Evolutionary conservation across 306 rosid genomes (phyloP).

Genomic region (Lathyrus aphaca): DNA sequence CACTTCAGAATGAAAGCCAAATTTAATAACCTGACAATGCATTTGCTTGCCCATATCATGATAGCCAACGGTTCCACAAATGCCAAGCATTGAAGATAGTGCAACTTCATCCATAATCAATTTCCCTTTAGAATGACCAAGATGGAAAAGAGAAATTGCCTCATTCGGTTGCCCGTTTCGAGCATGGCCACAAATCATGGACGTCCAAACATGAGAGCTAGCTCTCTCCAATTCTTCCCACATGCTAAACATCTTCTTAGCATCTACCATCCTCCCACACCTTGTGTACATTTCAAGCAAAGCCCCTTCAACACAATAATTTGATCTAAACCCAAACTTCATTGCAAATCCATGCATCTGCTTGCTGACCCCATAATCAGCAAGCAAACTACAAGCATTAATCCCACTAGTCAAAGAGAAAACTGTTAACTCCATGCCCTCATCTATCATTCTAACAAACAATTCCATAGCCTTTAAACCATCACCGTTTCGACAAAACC

Average conservation of each 20-base stretch:
- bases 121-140: slow-evolving; percentile 57
- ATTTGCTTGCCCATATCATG: slow-evolving; percentile 86
- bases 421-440: slow-evolving; percentile 60
- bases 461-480: slow-evolving; percentile 60
- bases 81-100: slow-evolving; percentile 58
- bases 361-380: slow-evolving; percentile 51
- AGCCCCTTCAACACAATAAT: slow-evolving; percentile 63
- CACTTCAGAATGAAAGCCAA: slow-evolving; percentile 57
- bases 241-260: slow-evolving; percentile 58
- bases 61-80: slow-evolving; percentile 73
- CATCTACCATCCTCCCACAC: slow-evolving; percentile 74
- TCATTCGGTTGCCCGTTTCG: slow-evolving; percentile 60
- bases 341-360: slow-evolving; percentile 74
- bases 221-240: slow-evolving; percentile 59
- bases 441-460: slow-evolving; percentile 60
- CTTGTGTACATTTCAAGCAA: slow-evolving; percentile 83
- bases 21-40: slow-evolving; percentile 66
- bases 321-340: slow-evolving; percentile 69
- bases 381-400: slow-evolving; percentile 68
- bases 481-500: slow-evolving; percentile 67
- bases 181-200: slow-evolving; percentile 78
- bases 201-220: slow-evolving; percentile 61
- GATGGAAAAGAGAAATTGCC: slow-evolving; percentile 66
- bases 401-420: slow-evolving; percentile 67
- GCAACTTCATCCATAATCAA: slow-evolving; percentile 72